Evolutionary conservation across 2,329 filamentous ascomycete species (phyloP), one percentile per base, ranked within the genome.

Genomic region (Rutstroemia sp.): DNA sequence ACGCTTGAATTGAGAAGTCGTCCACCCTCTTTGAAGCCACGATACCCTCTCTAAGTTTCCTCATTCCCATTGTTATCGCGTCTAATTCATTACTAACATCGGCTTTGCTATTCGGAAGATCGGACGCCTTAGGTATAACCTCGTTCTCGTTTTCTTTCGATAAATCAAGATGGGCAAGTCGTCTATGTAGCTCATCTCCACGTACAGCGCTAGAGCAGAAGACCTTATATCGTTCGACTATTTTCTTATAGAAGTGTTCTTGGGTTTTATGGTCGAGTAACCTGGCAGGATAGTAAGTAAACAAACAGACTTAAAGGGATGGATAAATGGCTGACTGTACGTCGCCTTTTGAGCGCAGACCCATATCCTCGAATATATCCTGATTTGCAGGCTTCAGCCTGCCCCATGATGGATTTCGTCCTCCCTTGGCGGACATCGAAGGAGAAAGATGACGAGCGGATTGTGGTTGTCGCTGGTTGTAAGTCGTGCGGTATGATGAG

Each of bases 11-110:
- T 1, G 92, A 86, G 71, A 99, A 99, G 52, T 82, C 77, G 68
- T 96, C 88, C 38, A 79, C 76, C 19, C 92, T 83, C 53, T 84
- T 82, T 8, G 88, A 85, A 12, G 89, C 89, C 2, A 95, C 82
- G 49, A 97, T 86, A 23, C 87, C 92, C 75, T 99, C 94, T 56
- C 94, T 85, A 34, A 99, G 81, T 71, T 96, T 97, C 60, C 94
- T 86, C 69, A 97, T 85, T 3, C 92, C 89, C 66, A 88, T 81
- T 54, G 96, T 78, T 52, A 97, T 83, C 25, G 60, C 25, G 44
- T 64, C 62, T 38, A 63, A 54, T 38, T 58, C 58, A 39, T 55
- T 34, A 27, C 56, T 58, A 45, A 49, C 52, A 16, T 59, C 42
- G 7, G 34, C 18, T 49, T 46, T 60, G 44, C 57, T 54, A 18